Percentiles rank a stretch among this genome's conserved stretches.
Evolutionary conservation across 257 asterid genomes (phyloP).

Genomic region (Petrea volubilis): DNA sequence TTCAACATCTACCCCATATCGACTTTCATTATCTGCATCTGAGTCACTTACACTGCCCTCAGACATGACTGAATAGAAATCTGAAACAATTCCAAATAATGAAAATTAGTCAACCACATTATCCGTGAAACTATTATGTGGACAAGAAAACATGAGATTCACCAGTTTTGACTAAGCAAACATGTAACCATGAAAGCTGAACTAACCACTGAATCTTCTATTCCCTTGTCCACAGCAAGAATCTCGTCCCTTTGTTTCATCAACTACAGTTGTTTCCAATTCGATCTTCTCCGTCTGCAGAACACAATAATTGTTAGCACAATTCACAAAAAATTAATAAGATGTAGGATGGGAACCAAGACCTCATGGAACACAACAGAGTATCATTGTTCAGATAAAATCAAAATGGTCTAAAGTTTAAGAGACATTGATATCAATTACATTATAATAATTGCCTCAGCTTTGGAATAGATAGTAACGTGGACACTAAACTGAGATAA

Average conservation of each 20-base stretch:
- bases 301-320: constrained; percentile 19
- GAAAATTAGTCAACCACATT: constrained; percentile 1
- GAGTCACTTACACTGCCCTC: constrained; percentile 96
- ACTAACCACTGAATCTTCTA: constrained; percentile 96
- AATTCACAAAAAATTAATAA: constrained; percentile 10
- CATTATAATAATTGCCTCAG: neutral
- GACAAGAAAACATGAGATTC: constrained; percentile 1
- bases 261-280: constrained; percentile 97
- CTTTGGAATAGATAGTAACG: neutral
- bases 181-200: constrained; percentile 19
- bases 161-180: constrained; percentile 5
- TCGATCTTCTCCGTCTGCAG: constrained; percentile 92
- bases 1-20: constrained; percentile 79
- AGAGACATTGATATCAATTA: neutral
- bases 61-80: constrained; percentile 94
- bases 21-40: constrained; percentile 87
- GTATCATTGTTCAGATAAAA: constrained; percentile 16
- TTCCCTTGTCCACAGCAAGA: constrained; percentile 90
- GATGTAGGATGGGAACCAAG: constrained; percentile 14
- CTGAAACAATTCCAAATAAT: constrained; percentile 40
- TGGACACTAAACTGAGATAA: constrained; percentile 7
- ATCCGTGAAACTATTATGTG: constrained; percentile 13
- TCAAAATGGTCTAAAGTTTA: constrained; percentile 9
- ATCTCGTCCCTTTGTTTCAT: constrained; percentile 94
- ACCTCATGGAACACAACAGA: neutral